A percentile compares a stretch with the other conserved stretches of the same genome.
phyloP scores from a whole-genome alignment of 768 basidiomycete species.

The Sutorius australiensis region DNA sequence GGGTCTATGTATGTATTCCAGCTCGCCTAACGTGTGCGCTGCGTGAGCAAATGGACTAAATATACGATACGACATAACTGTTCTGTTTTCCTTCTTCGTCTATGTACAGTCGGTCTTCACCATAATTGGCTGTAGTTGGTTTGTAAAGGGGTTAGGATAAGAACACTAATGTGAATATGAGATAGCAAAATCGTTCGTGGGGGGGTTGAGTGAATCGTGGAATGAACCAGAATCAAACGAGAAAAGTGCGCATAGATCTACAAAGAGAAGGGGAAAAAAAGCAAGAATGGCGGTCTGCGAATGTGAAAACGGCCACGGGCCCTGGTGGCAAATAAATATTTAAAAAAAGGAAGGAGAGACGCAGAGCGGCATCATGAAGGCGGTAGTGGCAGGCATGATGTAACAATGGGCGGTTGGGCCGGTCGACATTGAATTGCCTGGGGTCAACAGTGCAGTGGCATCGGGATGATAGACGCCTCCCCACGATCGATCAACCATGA shows the following conservation, averaged over 20 bases:
- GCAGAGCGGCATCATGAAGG: neutral
- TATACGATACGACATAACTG: conserved; percentile 8
- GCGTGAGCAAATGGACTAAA: conserved; percentile 2
- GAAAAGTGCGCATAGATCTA: conserved; percentile 11
- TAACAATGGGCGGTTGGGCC: neutral
- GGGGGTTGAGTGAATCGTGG: neutral
- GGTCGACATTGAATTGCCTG: neutral
- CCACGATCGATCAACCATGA: conserved; percentile 8
- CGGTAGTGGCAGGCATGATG: neutral
- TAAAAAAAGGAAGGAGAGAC: neutral
- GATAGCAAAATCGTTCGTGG: conserved; percentile 11
- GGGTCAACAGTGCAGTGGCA: neutral
- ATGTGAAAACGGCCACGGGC: neutral
- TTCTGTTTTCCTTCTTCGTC: conserved; percentile 1
- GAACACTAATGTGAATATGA: conserved; percentile 2
- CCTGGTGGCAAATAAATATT: neutral
- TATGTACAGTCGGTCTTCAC: conserved; percentile 10
- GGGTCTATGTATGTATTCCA: conserved; percentile 1
- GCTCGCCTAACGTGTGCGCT: conserved; percentile 1
- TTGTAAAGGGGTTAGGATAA: conserved; percentile 1
- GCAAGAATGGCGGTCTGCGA: neutral
- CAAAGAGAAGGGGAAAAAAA: neutral
- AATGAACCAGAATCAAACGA: neutral
- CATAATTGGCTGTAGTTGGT: neutral
- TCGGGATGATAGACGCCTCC: neutral